Base-by-base conservation (phyloP, 148 eudicot species). In the Spergularia bocconei region DNA sequence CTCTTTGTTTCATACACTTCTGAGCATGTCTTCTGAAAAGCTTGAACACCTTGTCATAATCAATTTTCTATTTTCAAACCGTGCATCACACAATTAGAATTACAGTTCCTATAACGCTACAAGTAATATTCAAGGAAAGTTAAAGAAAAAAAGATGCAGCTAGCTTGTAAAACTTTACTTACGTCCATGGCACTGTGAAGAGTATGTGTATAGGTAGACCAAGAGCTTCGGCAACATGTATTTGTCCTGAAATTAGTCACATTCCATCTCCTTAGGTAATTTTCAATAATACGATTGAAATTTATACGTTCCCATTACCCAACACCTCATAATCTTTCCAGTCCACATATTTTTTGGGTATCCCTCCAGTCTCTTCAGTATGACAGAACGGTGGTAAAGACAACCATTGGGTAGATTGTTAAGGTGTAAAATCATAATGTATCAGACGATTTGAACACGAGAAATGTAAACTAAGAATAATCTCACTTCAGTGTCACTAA, bases 161-260 rank as follows among this genome's bases (percentile, higher is more conserved):
- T 23, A 23, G 25, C 25, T 23, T 23, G 25, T 23, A 23, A 23
- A 23, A 23, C 25, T 23, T 23, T 77, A 75, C 99, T 90, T 78
- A 95, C 99, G 97, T 95, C 97, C 97, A 95, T 33, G 99, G 99
- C 88, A 92, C 83, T 52, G 99, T 95, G 89, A 90, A 92, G 82
- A 95, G 90, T 74, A 95, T 91, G 85, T 95, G 92, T 78, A 92
- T 84, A 78, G 99, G 99, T 13, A 95, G 85, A 53, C 86, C 88
- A 56, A 95, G 98, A 88, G 96, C 97, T 89, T 95, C 98, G 69
- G 98, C 98, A 73, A 95, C 91, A 80, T 95, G 96, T 67, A 80
- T 80, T 79, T 95, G 97, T 74, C 98, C 98, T 95, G 93, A 71
- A 75, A 79, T 36, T 67, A 67, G 60, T 10, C 20, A 67, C 7